Percentiles rank a stretch among this genome's conserved stretches.
Conservation (phyloP, 2,329 filamentous ascomycete species). For the Mollisiaceae sp. region DNA sequence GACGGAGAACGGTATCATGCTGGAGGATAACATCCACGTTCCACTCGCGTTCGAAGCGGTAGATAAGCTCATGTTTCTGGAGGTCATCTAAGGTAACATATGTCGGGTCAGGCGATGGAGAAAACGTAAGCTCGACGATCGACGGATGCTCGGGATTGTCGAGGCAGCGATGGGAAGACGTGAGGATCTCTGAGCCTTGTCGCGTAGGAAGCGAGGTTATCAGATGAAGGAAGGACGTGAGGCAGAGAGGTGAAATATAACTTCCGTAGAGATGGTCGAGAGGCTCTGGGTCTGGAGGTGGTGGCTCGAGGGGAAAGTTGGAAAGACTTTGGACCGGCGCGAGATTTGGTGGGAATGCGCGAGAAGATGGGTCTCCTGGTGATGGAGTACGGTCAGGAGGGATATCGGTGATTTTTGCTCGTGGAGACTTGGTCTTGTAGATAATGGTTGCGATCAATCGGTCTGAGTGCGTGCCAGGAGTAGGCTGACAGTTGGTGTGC, state of each 20-base stretch:
- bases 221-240: slow-evolving; percentile 69
- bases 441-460: slow-evolving; percentile 67
- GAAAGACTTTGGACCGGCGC: slow-evolving; percentile 63
- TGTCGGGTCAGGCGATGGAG: slow-evolving; percentile 62
- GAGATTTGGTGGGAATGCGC: slow-evolving; percentile 47
- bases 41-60: slow-evolving; percentile 86
- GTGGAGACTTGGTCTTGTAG: slow-evolving; percentile 56
- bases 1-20: slow-evolving; percentile 72
- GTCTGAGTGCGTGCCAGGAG: slow-evolving; percentile 53
- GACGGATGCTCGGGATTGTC: slow-evolving; percentile 63
- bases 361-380: slow-evolving; percentile 32
- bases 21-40: slow-evolving; percentile 85
- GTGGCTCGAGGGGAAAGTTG: slow-evolving; percentile 64
- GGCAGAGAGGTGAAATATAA: slow-evolving; percentile 68
- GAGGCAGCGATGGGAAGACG: slow-evolving; percentile 68
- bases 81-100: slow-evolving; percentile 73
- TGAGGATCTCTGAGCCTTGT: slow-evolving; percentile 54
- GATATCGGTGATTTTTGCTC: slow-evolving; percentile 44
- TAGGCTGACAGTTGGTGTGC: slow-evolving; percentile 65
- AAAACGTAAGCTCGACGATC: slow-evolving; percentile 70
- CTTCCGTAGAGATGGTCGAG: slow-evolving; percentile 70
- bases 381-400: slow-evolving; percentile 45
- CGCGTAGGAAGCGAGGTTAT: slow-evolving; percentile 66
- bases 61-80: slow-evolving; percentile 80
- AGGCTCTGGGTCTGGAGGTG: slow-evolving; percentile 58